phyloP scores from a whole-genome alignment of 257 asterid genomes.

The Solanum phureja region DNA sequence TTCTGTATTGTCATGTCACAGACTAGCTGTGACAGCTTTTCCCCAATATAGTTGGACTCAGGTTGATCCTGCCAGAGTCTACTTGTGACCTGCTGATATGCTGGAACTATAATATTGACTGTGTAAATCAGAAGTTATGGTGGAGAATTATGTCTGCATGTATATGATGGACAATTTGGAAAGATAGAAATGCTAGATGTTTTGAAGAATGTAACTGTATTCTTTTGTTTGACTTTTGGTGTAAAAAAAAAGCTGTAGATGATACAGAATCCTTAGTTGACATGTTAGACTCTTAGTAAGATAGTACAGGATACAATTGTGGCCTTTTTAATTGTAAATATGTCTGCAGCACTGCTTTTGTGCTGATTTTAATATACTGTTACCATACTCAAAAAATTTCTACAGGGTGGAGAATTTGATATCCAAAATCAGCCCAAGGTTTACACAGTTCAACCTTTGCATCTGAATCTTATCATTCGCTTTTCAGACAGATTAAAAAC shows the following conservation, averaged over 20 bases:
- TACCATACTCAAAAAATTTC: not conserved
- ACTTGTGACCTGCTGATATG: too few species aligned
- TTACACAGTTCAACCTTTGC: not conserved
- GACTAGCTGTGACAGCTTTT: too few species aligned
- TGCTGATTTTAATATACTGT: not conserved
- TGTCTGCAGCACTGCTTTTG: not conserved
- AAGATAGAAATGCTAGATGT: not conserved
- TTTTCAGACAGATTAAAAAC: not conserved
- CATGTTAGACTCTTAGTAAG: not conserved
- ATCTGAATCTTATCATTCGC: not conserved
- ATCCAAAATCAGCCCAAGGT: not conserved
- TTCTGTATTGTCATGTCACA: too few species aligned
- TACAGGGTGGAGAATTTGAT: not conserved
- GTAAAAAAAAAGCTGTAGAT: not conserved
- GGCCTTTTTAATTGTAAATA: not conserved
- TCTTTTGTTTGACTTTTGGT: not conserved
- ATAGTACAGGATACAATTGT: not conserved
- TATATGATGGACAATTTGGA: not conserved
- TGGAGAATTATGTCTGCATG: not conserved
- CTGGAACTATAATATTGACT: not conserved
- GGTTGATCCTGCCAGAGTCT: too few species aligned
- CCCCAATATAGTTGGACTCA: too few species aligned
- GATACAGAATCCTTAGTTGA: not conserved
- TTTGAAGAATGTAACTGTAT: not conserved
- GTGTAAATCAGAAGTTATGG: not conserved